Conservation (phyloP, 495 filamentous ascomycete genomes). For the Penicillium atrosanguineum region DNA sequence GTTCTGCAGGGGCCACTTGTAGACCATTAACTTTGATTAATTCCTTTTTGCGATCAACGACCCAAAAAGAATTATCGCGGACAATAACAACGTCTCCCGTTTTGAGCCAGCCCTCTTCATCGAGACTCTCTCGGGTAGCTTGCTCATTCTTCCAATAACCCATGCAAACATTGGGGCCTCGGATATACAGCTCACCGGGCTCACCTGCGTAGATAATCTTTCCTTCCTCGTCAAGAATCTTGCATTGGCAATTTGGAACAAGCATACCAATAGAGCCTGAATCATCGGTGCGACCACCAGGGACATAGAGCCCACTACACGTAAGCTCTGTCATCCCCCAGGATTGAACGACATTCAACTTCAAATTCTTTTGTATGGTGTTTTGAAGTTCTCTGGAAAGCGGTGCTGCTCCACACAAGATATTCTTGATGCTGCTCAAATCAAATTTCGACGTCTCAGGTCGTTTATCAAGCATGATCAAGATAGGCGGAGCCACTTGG, state of each 20-base stretch:
- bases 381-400: conserved; percentile 71
- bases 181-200: conserved; percentile 61
- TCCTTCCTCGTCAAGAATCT: conserved; percentile 56
- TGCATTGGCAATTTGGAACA: conserved; percentile 69
- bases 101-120: conserved; percentile 54
- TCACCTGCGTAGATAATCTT: conserved; percentile 26
- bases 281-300: conserved; percentile 27
- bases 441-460: conserved; percentile 66
- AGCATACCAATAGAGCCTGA: conserved; percentile 69
- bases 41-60: conserved; percentile 60
- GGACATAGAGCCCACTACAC: too few species aligned
- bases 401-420: conserved; percentile 80
- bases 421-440: conserved; percentile 65
- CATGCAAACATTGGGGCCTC: conserved; percentile 52
- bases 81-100: conserved; percentile 57
- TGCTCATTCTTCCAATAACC: conserved; percentile 51
- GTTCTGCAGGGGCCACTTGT: conserved; percentile 75
- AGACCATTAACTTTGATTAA: conserved; percentile 36
- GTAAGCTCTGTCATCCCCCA: conserved; percentile 68
- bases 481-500: conserved; percentile 82
- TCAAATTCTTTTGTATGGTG: conserved; percentile 61
- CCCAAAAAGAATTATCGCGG: conserved; percentile 41
- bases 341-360: conserved; percentile 66
- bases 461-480: conserved; percentile 70
- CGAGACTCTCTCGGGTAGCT: conserved; percentile 47